These are phyloP conservation scores for Phaeophleospora eucalypticola DNA, from an alignment of 2,329 filamentous ascomycete genomes.

Conservation along the genomic window DNA sequence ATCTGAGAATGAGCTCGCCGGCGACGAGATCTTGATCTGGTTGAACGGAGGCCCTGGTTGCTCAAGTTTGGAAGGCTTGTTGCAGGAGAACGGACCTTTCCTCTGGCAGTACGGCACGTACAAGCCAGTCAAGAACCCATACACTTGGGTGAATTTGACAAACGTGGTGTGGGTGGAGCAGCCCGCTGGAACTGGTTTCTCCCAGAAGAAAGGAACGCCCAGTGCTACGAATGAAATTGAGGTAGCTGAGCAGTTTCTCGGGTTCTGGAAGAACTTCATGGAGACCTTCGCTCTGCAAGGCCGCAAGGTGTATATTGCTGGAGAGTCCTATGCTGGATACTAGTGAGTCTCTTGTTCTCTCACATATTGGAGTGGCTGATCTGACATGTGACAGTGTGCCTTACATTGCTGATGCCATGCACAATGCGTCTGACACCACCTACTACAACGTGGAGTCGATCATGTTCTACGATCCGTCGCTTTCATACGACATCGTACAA, in stretches of 20 bases:
- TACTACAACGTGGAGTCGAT: slow-evolving; percentile 67
- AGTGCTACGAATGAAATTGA: slow-evolving; percentile 40
- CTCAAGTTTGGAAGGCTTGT: slow-evolving; percentile 43
- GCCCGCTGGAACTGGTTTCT: slow-evolving; percentile 40
- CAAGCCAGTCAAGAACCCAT: slow-evolving; percentile 44
- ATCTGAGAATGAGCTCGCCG: slow-evolving; percentile 34
- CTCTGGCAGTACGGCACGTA: slow-evolving; percentile 46
- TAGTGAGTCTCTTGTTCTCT: slow-evolving; percentile 10
- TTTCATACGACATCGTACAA: slow-evolving; percentile 52
- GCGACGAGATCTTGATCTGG: slow-evolving; percentile 41
- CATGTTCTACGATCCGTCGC: slow-evolving; percentile 68
- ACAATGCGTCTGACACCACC: slow-evolving; percentile 61
- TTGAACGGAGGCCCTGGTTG: slow-evolving; percentile 45
- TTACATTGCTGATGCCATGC: slow-evolving; percentile 69
- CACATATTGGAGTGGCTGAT: neutral
- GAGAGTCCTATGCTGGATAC: slow-evolving; percentile 46
- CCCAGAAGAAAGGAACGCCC: slow-evolving; percentile 29
- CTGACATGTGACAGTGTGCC: slow-evolving; percentile 47
- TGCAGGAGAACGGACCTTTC: slow-evolving; percentile 46
- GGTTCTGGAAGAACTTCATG: slow-evolving; percentile 50
- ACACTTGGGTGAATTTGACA: slow-evolving; percentile 50
- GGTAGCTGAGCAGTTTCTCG: slow-evolving; percentile 29
- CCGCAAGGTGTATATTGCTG: slow-evolving; percentile 62
- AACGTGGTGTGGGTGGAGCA: slow-evolving; percentile 46
- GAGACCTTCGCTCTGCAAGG: slow-evolving; percentile 46